phyloP scores from a whole-genome alignment of 352 stramenopile species.

The Phytophthora uliginosa region DNA sequence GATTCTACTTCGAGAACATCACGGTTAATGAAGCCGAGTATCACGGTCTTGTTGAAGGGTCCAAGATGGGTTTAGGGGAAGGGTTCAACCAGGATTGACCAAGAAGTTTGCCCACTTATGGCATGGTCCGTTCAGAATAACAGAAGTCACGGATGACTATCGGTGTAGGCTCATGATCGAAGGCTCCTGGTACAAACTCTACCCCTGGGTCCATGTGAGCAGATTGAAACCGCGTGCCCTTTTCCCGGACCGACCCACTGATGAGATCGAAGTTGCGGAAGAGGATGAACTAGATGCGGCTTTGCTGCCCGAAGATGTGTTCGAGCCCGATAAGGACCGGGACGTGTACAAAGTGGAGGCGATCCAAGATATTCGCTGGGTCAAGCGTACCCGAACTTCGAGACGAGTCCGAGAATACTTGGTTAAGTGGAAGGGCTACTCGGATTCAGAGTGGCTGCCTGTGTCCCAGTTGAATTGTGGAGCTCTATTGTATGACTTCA shows the following conservation, averaged over 20 bases:
- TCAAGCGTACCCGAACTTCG: not conserved
- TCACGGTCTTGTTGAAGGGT: constrained; percentile 1
- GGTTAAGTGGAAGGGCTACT: too few relatives aligned
- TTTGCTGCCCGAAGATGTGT: constrained; percentile 4
- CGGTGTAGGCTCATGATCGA: not conserved
- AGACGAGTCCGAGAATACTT: not conserved
- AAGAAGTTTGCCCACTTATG: constrained; percentile 16
- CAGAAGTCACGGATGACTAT: not conserved
- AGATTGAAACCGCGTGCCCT: not conserved
- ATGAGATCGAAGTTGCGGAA: not conserved
- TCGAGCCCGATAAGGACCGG: not conserved
- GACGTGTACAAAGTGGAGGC: constrained; percentile 6
- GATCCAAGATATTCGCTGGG: constrained; percentile 10
- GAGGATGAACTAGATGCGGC: not conserved
- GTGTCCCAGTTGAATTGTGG: too few relatives aligned
- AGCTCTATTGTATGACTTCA: too few relatives aligned
- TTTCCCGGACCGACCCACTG: not conserved
- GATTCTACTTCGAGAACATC: not conserved
- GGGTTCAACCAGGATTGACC: not conserved
- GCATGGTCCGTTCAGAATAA: constrained; percentile 11
- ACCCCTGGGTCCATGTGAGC: not conserved
- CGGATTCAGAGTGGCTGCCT: too few relatives aligned
- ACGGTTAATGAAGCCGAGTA: constrained; percentile 11
- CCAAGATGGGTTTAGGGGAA: not conserved
- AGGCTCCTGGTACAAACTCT: not conserved